These are phyloP conservation scores for Dalbergia oliveri DNA, from an alignment of 306 rosid species.

Conservation along the genomic window DNA sequence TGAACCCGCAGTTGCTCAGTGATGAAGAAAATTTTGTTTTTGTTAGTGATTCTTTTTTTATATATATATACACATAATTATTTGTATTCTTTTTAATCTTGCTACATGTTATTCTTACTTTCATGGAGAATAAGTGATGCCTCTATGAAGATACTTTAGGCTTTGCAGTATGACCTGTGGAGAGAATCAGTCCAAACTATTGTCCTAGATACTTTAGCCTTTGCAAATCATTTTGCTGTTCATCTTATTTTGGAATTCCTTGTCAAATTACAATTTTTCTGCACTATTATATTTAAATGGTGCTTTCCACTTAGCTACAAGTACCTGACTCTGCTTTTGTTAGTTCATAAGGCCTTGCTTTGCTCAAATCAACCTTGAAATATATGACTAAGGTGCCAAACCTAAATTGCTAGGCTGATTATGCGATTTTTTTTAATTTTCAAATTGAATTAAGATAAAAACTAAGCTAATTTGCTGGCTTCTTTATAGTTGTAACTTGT, in stretches of 20 bases:
- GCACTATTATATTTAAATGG: not conserved
- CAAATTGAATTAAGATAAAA: too few relatives aligned
- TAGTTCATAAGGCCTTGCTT: slow-evolving; percentile 11
- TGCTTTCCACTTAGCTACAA: not conserved
- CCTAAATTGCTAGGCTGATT: too few relatives aligned
- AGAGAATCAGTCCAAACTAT: slow-evolving; percentile 52
- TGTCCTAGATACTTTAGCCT: slow-evolving; percentile 51
- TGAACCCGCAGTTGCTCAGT: slow-evolving; percentile 55
- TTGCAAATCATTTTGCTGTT: slow-evolving; percentile 38
- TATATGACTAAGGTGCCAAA: slow-evolving; percentile 10
- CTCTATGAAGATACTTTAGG: slow-evolving; percentile 50
- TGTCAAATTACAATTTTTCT: slow-evolving; percentile 28
- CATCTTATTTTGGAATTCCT: slow-evolving; percentile 37
- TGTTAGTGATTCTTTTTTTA: slow-evolving; percentile 34
- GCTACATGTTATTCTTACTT: slow-evolving; percentile 42
- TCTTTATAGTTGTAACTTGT: too few relatives aligned
- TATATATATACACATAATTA: slow-evolving; percentile 10
- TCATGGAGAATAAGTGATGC: slow-evolving; percentile 68
- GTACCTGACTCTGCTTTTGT: not conserved
- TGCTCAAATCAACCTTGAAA: not conserved
- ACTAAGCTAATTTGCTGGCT: too few relatives aligned
- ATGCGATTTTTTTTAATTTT: too few relatives aligned
- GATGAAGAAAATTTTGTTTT: slow-evolving; percentile 37
- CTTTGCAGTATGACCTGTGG: slow-evolving; percentile 53
- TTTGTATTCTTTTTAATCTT: slow-evolving; percentile 38